These are phyloP conservation scores for Coemansia sp. DNA, from an alignment of 192 early-diverging fungal genomes.

Conservation along the genomic window DNA sequence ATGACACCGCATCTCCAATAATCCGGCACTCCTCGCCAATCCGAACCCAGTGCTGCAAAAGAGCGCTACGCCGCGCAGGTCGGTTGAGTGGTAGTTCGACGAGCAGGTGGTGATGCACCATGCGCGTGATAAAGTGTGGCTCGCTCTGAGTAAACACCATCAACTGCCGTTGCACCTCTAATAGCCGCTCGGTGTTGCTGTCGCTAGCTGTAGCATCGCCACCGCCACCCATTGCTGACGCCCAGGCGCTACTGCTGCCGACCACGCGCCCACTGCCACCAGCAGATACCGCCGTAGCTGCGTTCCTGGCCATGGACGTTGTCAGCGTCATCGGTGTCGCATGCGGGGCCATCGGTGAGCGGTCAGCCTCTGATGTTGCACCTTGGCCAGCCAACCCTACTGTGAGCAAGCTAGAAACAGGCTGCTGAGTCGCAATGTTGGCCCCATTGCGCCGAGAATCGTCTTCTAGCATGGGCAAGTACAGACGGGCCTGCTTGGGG, in stretches of 20 bases:
- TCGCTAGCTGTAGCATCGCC: neutral
- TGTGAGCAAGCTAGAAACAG: slow-evolving; percentile 34
- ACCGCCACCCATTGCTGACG: neutral
- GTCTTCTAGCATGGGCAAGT: slow-evolving; percentile 24
- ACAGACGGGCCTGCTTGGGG: slow-evolving; percentile 41
- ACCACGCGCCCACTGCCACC: neutral
- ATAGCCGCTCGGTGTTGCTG: slow-evolving; percentile 10
- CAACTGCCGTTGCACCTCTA: slow-evolving; percentile 45
- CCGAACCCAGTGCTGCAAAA: slow-evolving; percentile 72
- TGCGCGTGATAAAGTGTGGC: slow-evolving; percentile 74
- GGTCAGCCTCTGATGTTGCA: slow-evolving; percentile 3
- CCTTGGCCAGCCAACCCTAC: slow-evolving; percentile 7
- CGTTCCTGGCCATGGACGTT: neutral
- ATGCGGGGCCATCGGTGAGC: neutral
- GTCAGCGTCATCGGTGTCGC: neutral
- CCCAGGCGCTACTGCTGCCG: neutral
- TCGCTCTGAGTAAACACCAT: slow-evolving; percentile 60
- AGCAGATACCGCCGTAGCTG: neutral
- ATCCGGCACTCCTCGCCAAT: slow-evolving; percentile 59
- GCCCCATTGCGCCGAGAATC: neutral
- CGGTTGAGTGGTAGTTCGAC: slow-evolving; percentile 59
- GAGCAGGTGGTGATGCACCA: slow-evolving; percentile 70
- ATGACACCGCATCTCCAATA: slow-evolving; percentile 68
- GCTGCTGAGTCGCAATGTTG: neutral
- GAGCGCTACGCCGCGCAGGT: slow-evolving; percentile 51